Conservation (phyloP, 306 rosid genomes). For the Quercus gilva region DNA sequence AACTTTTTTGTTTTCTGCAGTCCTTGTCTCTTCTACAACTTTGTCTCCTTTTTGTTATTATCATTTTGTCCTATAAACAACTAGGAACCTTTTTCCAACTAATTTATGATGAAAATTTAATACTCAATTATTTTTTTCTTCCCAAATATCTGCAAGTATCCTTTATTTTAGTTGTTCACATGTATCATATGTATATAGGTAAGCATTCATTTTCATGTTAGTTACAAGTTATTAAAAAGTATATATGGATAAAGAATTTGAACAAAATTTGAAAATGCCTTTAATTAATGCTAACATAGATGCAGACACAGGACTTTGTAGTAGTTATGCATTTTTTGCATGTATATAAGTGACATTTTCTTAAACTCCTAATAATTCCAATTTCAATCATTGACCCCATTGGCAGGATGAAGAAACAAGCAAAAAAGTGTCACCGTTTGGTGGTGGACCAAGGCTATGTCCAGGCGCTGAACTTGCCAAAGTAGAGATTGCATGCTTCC, state of each 20-base stretch:
- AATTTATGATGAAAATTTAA: neutral
- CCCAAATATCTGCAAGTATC: neutral
- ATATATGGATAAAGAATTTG: neutral
- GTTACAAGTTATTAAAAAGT: no score
- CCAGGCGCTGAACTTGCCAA: constrained; percentile 82
- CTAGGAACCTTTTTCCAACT: no score
- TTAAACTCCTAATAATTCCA: neutral
- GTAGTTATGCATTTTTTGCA: neutral
- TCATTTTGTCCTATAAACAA: no score
- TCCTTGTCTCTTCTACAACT: no score
- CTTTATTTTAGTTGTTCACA: neutral
- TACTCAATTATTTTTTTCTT: neutral
- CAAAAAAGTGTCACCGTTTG: constrained; percentile 63
- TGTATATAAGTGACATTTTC: neutral
- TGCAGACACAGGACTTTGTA: neutral
- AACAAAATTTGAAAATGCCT: neutral
- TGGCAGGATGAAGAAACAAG: constrained; percentile 48
- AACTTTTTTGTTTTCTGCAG: no score
- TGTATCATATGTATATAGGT: no score
- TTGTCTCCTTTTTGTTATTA: no score
- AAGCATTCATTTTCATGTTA: no score
- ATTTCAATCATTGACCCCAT: constrained; percentile 14
- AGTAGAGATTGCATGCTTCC: constrained; percentile 66
- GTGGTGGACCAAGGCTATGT: constrained; percentile 84
- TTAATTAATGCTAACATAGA: neutral